Evolutionary conservation across 768 basidiomycete genomes (phyloP), one percentile per base, ranked within the genome.

Genomic region (Suillus hirtellus): DNA sequence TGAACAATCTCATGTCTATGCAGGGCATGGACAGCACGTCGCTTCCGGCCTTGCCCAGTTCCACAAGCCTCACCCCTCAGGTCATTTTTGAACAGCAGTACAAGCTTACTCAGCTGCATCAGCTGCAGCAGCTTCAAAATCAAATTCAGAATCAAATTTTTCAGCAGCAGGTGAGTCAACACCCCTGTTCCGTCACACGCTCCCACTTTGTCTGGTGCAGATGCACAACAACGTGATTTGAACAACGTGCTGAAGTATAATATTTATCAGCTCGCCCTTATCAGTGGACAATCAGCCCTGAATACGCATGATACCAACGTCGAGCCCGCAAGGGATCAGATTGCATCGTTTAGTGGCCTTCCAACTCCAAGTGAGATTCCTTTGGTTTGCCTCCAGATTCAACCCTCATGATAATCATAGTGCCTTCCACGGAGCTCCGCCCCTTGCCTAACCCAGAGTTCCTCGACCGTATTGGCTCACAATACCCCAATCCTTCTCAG

Each of bases 111-210:
- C 90, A 91, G 72, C 79, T 94, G 3, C 92, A 90, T 65, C 87
- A 90, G 72, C 79, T 90, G 10, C 90, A 89, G 70, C 87, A 90
- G 72, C 79, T 89, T 14, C 91, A 95, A 71, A 88, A 89, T 64
- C 89, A 93, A 77, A 90, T 93, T 63, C 91, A 95, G 72, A 87
- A 88, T 63, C 89, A 93, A 79, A 90, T 93, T 64, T 91, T 94
- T 64, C 93, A 95, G 70, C 93, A 95, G 72, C 93, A 95, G 87
- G 93, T 89, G 62, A 65, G 84, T 72, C 59, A 31, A 9, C 27
- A 52, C 9, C 8, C 24, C 10, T 59, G 11, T 27, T 21, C 61
- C 6, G 11, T 64, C 35, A 37, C 35, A 34, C 60, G 15, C 43
- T 61, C 74, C 72, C 68, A 73, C 59, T 71, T 70, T 62, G 24